Evolutionary conservation across 108 stramenopile species (phyloP).

Genomic region (Bacterosira constricta): DNA sequence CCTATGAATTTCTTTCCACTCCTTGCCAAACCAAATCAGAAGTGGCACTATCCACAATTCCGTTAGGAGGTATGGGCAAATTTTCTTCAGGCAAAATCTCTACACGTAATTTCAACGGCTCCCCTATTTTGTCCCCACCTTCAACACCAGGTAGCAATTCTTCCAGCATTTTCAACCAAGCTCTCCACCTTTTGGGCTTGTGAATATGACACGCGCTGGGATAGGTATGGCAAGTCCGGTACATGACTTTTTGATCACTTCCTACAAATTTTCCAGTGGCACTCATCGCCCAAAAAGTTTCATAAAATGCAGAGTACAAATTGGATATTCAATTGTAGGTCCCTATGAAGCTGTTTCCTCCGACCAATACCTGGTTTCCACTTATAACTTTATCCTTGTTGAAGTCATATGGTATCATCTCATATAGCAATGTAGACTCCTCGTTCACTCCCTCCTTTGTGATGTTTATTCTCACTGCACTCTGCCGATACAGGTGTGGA

Average conservation of each 20-base stretch:
- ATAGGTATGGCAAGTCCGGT: constrained; percentile 48
- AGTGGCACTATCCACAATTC: constrained; percentile 36
- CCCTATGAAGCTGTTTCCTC: constrained; percentile 49
- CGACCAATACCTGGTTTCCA: constrained; percentile 43
- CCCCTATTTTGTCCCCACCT: constrained; percentile 30
- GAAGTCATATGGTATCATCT: constrained; percentile 36
- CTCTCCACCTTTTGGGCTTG: constrained; percentile 15
- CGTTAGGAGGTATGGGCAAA: constrained; percentile 39
- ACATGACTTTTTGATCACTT: constrained; percentile 51
- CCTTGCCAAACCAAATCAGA: constrained; percentile 19
- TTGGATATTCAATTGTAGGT: constrained; percentile 47
- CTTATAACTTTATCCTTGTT: constrained; percentile 23
- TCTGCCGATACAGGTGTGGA: constrained; percentile 42
- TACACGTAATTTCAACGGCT: constrained; percentile 22
- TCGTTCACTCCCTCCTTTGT: constrained; percentile 46
- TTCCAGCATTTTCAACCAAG: constrained; percentile 45
- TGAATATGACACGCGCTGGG: constrained; percentile 49
- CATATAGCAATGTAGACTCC: constrained; percentile 37
- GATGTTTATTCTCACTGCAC: constrained; percentile 43
- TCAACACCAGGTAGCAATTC: constrained; percentile 34
- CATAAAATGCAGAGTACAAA: constrained; percentile 51
- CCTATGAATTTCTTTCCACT: neutral
- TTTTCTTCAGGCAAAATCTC: constrained; percentile 24
- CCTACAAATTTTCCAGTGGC: constrained; percentile 50
- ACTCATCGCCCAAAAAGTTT: constrained; percentile 49